Evolutionary conservation across 2,329 filamentous ascomycete species (phyloP).

Genomic region (Ophiosphaerella korrae): DNA sequence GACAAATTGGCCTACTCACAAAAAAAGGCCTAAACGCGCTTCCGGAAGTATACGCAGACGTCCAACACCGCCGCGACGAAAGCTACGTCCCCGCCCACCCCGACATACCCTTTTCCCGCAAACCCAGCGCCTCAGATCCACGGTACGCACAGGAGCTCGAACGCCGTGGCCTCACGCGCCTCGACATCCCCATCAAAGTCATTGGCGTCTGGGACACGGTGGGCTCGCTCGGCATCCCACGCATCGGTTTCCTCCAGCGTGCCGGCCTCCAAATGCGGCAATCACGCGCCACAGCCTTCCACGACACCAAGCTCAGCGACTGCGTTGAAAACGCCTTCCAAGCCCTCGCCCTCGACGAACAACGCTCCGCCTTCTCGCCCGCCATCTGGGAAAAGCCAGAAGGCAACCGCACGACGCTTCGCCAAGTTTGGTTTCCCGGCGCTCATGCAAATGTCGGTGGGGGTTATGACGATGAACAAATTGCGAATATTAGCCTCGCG

Average conservation of each 20-base stretch:
- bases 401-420: conserved; percentile 52
- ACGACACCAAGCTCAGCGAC: conserved; percentile 52
- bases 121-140: conserved; percentile 51
- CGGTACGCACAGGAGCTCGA: conserved; percentile 51
- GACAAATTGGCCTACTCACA: conserved; percentile 55
- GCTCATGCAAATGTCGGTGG: conserved; percentile 60
- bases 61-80: conserved; percentile 51
- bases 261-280: conserved; percentile 44
- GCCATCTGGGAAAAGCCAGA: conserved; percentile 58
- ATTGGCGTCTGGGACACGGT: conserved; percentile 59
- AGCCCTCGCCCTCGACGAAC: conserved; percentile 61
- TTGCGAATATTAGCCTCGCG: conserved; percentile 59
- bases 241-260: conserved; percentile 48
- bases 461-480: conserved; percentile 51
- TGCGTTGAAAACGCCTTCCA: conserved; percentile 62
- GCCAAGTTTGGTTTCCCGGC: conserved; percentile 63
- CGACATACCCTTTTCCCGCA: conserved; percentile 54
- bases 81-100: conserved; percentile 53
- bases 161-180: conserved; percentile 38
- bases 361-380: conserved; percentile 56
- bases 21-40: conserved; percentile 53
- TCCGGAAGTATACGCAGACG: conserved; percentile 54
- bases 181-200: conserved; percentile 49
- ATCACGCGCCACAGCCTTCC: conserved; percentile 50
- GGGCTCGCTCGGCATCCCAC: conserved; percentile 52